These are phyloP conservation scores for Cladosporium velox DNA, from an alignment of 2,329 filamentous ascomycete species.

Conservation along the genomic window DNA sequence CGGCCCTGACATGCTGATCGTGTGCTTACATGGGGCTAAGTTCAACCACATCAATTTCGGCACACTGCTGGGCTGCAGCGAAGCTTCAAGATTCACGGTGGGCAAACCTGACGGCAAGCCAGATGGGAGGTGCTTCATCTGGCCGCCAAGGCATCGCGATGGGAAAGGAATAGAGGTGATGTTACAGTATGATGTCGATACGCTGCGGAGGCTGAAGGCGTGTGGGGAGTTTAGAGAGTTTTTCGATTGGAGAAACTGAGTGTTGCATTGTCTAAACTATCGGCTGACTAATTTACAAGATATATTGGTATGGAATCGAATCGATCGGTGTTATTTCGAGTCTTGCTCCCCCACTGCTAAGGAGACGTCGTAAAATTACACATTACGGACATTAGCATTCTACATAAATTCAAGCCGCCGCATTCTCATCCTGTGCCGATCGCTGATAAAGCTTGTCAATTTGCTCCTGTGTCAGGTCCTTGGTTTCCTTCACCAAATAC, in stretches of 20 bases:
- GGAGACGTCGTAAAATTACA: neutral
- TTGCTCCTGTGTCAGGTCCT: slow-evolving; percentile 39
- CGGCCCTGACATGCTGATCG: slow-evolving; percentile 22
- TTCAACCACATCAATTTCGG: slow-evolving; percentile 21
- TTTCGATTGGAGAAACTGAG: slow-evolving; percentile 21
- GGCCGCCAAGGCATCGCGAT: slow-evolving; percentile 6
- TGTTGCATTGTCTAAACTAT: too few relatives aligned
- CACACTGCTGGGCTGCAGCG: slow-evolving; percentile 12
- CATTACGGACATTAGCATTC: neutral
- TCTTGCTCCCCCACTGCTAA: neutral
- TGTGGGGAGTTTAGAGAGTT: slow-evolving; percentile 11
- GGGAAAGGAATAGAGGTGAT: slow-evolving; percentile 20
- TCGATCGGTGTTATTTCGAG: neutral
- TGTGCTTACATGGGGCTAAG: slow-evolving; percentile 7
- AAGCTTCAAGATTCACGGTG: slow-evolving; percentile 14
- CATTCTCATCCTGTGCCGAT: neutral
- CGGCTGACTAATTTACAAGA: too few relatives aligned
- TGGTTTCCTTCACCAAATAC: slow-evolving; percentile 56
- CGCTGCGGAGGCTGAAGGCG: slow-evolving; percentile 10
- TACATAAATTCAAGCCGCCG: neutral
- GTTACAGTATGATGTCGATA: slow-evolving; percentile 21
- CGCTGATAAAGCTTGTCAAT: neutral
- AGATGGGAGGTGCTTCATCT: slow-evolving; percentile 19
- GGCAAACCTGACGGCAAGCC: slow-evolving; percentile 20
- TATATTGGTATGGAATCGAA: too few relatives aligned